Conservation (phyloP, 768 basidiomycete genomes). For the Suillus occidentalis region DNA sequence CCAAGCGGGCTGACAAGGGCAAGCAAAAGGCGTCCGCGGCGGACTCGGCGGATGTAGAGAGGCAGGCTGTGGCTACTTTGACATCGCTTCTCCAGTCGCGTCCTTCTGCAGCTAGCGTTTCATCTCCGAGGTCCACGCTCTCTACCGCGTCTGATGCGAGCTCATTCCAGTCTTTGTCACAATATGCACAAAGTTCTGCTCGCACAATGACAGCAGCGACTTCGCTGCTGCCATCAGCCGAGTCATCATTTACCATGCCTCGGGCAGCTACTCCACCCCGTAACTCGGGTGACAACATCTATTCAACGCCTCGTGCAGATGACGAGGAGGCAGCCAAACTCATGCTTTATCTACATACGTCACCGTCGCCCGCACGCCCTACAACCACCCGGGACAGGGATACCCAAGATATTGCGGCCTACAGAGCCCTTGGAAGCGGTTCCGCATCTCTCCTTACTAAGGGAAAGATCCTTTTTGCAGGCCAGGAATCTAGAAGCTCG, state of each 20-base stretch:
- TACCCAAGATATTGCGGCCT: conserved; percentile 54
- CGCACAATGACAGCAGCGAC: conserved; percentile 46
- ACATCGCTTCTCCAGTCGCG: conserved; percentile 70
- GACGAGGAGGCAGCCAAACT: conserved; percentile 80
- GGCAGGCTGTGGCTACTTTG: conserved; percentile 81
- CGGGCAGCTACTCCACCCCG: conserved; percentile 40
- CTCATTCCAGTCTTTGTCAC: conserved; percentile 60
- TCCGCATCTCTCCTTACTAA: conserved; percentile 49
- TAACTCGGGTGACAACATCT: conserved; percentile 27
- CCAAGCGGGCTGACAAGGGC: conserved; percentile 44
- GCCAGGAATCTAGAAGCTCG: conserved; percentile 25
- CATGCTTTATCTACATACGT: conserved; percentile 83
- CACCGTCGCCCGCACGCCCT: conserved; percentile 75
- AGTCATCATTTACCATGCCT: conserved; percentile 36
- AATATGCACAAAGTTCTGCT: conserved; percentile 68
- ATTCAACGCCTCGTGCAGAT: conserved; percentile 60
- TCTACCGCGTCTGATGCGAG: conserved; percentile 66
- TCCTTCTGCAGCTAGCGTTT: conserved; percentile 58
- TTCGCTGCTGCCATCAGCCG: conserved; percentile 39
- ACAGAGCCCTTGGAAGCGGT: conserved; percentile 51
- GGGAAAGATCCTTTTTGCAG: conserved; percentile 71
- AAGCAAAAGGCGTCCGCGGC: conserved; percentile 44
- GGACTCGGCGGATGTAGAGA: conserved; percentile 55
- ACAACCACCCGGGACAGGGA: conserved; percentile 46
- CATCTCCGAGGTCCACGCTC: conserved; percentile 72